phyloP scores from a whole-genome alignment of 495 filamentous ascomycete genomes.

The Aspergillus haitiensis region DNA sequence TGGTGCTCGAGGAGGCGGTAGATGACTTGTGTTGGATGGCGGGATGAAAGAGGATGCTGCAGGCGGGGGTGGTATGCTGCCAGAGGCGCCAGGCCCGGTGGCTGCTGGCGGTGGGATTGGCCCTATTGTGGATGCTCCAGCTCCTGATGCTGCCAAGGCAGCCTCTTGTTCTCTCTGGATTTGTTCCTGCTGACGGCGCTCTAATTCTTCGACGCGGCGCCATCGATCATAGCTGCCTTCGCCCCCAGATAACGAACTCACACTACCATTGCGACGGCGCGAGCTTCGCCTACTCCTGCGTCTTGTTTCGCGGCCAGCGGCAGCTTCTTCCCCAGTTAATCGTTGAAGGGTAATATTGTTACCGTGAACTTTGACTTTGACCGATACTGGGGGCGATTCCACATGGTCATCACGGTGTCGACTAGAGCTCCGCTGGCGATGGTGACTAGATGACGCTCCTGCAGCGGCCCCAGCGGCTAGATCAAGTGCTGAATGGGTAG shows the following conservation, averaged over 20 bases:
- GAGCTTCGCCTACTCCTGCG: slow-evolving; percentile 47
- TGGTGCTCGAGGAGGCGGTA: slow-evolving; percentile 40
- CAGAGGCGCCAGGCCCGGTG: slow-evolving; percentile 27
- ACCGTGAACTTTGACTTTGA: slow-evolving; percentile 78
- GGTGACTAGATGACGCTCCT: slow-evolving; percentile 43
- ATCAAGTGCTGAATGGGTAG: slow-evolving; percentile 43
- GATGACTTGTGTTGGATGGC: slow-evolving; percentile 34
- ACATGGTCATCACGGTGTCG: slow-evolving; percentile 44
- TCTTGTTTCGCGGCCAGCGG: slow-evolving; percentile 57
- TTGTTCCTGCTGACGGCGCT: slow-evolving; percentile 52
- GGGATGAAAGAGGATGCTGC: slow-evolving; percentile 31
- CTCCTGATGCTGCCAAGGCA: slow-evolving; percentile 31
- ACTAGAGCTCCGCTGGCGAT: slow-evolving; percentile 40
- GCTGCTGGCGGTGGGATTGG: slow-evolving; percentile 8
- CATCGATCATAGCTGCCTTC: slow-evolving; percentile 49
- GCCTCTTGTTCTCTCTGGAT: slow-evolving; percentile 46
- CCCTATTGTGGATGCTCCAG: slow-evolving; percentile 13
- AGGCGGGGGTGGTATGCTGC: slow-evolving; percentile 26
- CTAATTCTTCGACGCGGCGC: slow-evolving; percentile 53
- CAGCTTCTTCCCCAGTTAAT: slow-evolving; percentile 79
- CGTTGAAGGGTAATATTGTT: slow-evolving; percentile 81
- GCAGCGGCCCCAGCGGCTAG: slow-evolving; percentile 47
- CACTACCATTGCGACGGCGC: slow-evolving; percentile 45
- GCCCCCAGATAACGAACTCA: slow-evolving; percentile 46
- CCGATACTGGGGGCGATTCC: slow-evolving; percentile 64